Percentiles rank a stretch among this genome's conserved stretches.
Evolutionary conservation across 2,329 filamentous ascomycete species (phyloP).

Genomic region (Trichoderma citrinoviride): DNA sequence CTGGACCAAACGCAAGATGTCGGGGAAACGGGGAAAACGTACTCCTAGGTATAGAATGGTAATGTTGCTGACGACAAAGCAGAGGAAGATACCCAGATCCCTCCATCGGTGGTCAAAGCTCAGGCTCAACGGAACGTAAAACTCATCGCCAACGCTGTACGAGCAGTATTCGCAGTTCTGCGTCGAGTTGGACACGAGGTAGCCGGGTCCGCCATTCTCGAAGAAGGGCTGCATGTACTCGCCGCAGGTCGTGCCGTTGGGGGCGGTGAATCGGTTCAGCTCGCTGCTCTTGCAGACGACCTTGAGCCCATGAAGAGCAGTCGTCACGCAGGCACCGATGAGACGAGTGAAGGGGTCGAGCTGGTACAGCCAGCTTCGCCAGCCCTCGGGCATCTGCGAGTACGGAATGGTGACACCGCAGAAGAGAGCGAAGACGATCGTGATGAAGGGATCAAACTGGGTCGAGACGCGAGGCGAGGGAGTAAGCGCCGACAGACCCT

Average conservation of each 20-base stretch:
- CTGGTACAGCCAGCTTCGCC: constrained; percentile 77
- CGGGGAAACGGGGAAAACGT: constrained; percentile 32
- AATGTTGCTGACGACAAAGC: constrained; percentile 76
- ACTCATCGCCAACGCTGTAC: constrained; percentile 76
- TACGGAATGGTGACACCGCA: constrained; percentile 82
- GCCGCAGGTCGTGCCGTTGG: constrained; percentile 64
- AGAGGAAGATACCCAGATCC: constrained; percentile 74
- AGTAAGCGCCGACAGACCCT: constrained; percentile 72
- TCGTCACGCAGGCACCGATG: constrained; percentile 76
- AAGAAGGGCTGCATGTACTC: constrained; percentile 76
- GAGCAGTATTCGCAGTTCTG: constrained; percentile 76
- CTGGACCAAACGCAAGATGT: neutral
- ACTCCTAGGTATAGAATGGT: constrained; percentile 57
- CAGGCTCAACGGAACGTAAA: constrained; percentile 67
- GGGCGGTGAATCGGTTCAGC: constrained; percentile 66
- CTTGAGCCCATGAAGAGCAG: constrained; percentile 64
- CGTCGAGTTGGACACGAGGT: constrained; percentile 65
- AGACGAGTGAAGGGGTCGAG: constrained; percentile 81
- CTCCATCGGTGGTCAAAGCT: constrained; percentile 71
- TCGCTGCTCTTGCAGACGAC: constrained; percentile 63
- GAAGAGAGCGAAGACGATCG: constrained; percentile 81
- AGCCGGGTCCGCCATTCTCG: constrained; percentile 63
- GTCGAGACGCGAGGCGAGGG: constrained; percentile 76
- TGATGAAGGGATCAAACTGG: constrained; percentile 77
- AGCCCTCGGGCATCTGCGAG: constrained; percentile 74